Evolutionary conservation across 2,329 filamentous ascomycete genomes (phyloP).

Genomic region (Diaporthe sp.): DNA sequence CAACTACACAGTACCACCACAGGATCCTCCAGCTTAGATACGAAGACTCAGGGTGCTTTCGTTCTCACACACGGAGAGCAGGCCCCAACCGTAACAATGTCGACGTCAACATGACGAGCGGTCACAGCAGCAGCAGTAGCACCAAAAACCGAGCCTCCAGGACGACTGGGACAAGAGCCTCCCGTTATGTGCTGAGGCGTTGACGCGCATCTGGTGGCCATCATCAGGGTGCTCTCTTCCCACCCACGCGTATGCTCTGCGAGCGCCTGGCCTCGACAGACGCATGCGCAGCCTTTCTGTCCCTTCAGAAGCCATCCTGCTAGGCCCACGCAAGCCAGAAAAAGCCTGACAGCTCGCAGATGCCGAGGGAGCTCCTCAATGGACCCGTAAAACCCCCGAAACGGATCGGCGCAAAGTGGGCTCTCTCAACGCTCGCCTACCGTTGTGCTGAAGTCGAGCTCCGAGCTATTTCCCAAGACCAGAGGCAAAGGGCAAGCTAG

Average conservation of each 20-base stretch:
- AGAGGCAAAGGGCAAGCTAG: neutral
- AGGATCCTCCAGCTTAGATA: neutral
- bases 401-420: constrained; percentile 24
- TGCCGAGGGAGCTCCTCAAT: constrained; percentile 4
- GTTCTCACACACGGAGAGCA: neutral
- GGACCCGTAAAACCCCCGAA: constrained; percentile 24
- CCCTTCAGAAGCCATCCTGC: neutral
- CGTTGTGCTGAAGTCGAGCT: neutral
- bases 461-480: neutral
- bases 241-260: too few species aligned
- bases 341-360: constrained; percentile 7
- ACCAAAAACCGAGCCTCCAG: neutral
- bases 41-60: neutral
- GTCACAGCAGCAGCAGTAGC: neutral
- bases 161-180: neutral
- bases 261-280: neutral
- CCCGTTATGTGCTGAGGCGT: neutral
- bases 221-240: neutral
- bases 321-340: neutral
- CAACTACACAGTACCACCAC: neutral
- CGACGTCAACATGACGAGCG: neutral
- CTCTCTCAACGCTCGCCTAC: neutral
- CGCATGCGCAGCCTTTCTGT: neutral
- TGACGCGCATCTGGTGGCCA: neutral
- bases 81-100: neutral